phyloP scores from a whole-genome alignment of 306 rosid genomes.

The Prunus mongolica region DNA sequence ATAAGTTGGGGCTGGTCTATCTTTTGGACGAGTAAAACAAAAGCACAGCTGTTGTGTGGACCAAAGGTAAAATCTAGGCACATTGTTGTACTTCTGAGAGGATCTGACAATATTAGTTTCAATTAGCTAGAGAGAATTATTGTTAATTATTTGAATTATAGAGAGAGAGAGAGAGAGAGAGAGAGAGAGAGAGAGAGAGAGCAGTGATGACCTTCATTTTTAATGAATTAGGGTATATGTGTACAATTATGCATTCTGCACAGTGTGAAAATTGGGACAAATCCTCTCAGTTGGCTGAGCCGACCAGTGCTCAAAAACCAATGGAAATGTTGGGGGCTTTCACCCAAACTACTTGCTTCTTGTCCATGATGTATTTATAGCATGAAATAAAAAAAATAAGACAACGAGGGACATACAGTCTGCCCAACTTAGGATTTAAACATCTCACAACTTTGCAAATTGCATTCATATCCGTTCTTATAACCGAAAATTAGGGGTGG shows the following conservation, averaged over 20 bases:
- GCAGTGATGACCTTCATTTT: not conserved
- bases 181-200: not conserved
- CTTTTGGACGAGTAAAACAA: not conserved
- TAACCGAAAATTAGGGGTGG: too few species aligned
- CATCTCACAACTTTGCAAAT: too few species aligned
- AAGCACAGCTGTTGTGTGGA: constrained; percentile 14
- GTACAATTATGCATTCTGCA: constrained; percentile 5
- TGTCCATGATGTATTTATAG: not conserved
- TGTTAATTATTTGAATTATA: not conserved
- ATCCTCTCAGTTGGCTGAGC: constrained; percentile 29
- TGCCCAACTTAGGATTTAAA: too few species aligned
- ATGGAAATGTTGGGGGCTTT: constrained; percentile 54
- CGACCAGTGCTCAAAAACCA: constrained; percentile 47
- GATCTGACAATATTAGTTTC: not conserved
- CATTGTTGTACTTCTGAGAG: not conserved
- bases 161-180: not conserved
- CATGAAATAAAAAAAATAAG: not conserved
- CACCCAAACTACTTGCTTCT: not conserved
- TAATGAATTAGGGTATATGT: not conserved
- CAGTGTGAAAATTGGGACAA: constrained; percentile 11
- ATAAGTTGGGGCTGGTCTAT: not conserved
- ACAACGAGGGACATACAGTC: not conserved
- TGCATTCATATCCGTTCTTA: too few species aligned
- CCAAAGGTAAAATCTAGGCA: not conserved
- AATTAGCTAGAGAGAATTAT: not conserved